Conservation (phyloP, 441 rosid species). For the Croton setiger region DNA sequence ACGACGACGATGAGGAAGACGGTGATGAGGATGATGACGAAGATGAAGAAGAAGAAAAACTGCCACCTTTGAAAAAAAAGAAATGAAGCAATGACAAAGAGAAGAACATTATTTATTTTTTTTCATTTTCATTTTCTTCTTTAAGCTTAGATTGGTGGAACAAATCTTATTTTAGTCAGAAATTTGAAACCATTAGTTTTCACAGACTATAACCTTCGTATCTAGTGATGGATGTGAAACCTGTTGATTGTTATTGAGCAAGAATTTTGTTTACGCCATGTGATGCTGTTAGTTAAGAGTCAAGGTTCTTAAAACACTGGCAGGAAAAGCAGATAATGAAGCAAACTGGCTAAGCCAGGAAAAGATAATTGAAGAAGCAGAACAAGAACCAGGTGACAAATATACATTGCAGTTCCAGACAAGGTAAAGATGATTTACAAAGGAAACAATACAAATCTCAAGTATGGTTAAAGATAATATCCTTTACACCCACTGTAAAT, state of each 20-base stretch:
- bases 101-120: neutral
- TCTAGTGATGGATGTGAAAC: neutral
- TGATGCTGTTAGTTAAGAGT: neutral
- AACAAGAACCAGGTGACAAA: no score
- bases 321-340: no score
- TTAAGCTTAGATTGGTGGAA: slow-evolving; percentile 5
- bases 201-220: neutral
- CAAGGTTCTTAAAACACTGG: no score
- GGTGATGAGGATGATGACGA: neutral
- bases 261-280: neutral
- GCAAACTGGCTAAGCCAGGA: no score
- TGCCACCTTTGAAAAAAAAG: slow-evolving; percentile 33
- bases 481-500: no score
- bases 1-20: slow-evolving; percentile 7
- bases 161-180: neutral
- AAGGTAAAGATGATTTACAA: no score
- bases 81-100: slow-evolving; percentile 16
- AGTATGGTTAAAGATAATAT: no score
- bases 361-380: no score
- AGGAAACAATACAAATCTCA: no score
- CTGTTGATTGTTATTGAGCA: neutral
- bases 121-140: neutral
- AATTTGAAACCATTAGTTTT: neutral
- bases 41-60: slow-evolving; percentile 4
- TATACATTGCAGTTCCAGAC: no score